Evolutionary conservation across 192 early-diverging fungal genomes (phyloP).

Genomic region (Backusella westeae): DNA sequence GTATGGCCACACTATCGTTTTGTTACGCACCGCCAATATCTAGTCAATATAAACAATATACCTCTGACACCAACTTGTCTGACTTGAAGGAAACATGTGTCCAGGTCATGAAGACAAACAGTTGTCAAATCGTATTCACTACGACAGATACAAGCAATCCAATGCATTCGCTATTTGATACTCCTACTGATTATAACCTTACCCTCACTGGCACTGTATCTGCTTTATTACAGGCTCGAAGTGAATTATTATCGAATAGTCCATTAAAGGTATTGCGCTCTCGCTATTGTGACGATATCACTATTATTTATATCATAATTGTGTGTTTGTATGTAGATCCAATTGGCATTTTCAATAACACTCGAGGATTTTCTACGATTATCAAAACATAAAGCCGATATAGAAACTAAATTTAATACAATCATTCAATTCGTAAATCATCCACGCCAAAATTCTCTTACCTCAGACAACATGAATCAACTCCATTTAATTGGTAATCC

Average conservation of each 20-base stretch:
- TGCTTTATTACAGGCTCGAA: slow-evolving; percentile 39
- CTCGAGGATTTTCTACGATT: background rate
- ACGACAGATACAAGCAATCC: slow-evolving; percentile 11
- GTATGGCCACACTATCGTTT: slow-evolving; percentile 22
- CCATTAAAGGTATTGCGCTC: slow-evolving; percentile 38
- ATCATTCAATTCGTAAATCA: slow-evolving; percentile 6
- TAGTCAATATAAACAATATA: slow-evolving; percentile 25
- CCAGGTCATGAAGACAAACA: slow-evolving; percentile 17
- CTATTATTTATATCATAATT: slow-evolving; percentile 7
- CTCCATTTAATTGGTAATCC: slow-evolving; percentile 27
- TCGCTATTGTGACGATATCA: slow-evolving; percentile 5
- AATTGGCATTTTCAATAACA: slow-evolving; percentile 2
- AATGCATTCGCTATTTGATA: slow-evolving; percentile 24
- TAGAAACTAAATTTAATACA: slow-evolving; percentile 19
- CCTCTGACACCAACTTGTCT: slow-evolving; percentile 3
- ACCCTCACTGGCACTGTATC: slow-evolving; percentile 42
- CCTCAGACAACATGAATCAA: slow-evolving; percentile 19
- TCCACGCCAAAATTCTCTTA: slow-evolving; percentile 4
- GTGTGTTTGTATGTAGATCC: slow-evolving; percentile 20
- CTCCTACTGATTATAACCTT: slow-evolving; percentile 47
- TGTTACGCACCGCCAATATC: slow-evolving; percentile 30
- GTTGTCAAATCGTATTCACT: slow-evolving; percentile 28
- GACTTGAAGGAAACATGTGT: slow-evolving; percentile 24
- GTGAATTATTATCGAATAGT: slow-evolving; percentile 42
- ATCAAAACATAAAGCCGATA: slow-evolving; percentile 3